Conservation (phyloP, 192 early-diverging fungal species). For the Spinellus fusiger region DNA sequence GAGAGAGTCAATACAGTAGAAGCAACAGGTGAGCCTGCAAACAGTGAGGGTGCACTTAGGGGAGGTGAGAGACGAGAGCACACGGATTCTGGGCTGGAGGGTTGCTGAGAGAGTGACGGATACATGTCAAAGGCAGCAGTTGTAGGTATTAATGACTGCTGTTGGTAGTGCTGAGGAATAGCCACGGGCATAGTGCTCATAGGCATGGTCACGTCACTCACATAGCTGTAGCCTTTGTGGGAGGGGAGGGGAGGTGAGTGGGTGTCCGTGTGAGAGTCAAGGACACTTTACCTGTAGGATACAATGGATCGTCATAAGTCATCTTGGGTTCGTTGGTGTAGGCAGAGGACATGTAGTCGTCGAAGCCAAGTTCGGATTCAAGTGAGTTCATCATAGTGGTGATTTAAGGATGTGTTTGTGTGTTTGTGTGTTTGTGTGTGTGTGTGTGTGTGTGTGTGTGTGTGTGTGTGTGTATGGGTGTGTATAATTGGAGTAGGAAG, state of each 20-base stretch:
- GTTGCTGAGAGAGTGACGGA: background rate
- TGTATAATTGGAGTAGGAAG: too few relatives aligned
- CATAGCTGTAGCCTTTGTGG: background rate
- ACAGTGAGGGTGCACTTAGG: background rate
- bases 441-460: too few relatives aligned
- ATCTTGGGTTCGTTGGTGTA: slow-evolving; percentile 2
- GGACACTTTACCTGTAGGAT: slow-evolving; percentile 1
- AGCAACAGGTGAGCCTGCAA: background rate
- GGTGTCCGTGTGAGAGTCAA: background rate
- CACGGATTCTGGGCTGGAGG: slow-evolving; percentile 7
- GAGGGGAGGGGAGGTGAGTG: background rate
- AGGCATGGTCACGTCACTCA: background rate
- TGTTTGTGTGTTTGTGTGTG: too few relatives aligned
- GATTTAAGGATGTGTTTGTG: too few relatives aligned
- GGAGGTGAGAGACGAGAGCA: slow-evolving; percentile 8
- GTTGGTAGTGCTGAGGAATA: background rate
- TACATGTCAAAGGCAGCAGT: slow-evolving; percentile 4
- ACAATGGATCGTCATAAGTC: background rate
- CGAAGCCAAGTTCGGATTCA: slow-evolving; percentile 12
- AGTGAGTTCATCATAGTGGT: slow-evolving; percentile 8
- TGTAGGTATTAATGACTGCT: background rate
- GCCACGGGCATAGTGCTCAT: background rate
- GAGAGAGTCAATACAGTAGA: background rate
- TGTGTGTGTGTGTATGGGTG: too few relatives aligned
- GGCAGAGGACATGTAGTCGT: slow-evolving; percentile 8